phyloP scores from a whole-genome alignment of 257 asterid species.

The Nicotiana knightiana region DNA sequence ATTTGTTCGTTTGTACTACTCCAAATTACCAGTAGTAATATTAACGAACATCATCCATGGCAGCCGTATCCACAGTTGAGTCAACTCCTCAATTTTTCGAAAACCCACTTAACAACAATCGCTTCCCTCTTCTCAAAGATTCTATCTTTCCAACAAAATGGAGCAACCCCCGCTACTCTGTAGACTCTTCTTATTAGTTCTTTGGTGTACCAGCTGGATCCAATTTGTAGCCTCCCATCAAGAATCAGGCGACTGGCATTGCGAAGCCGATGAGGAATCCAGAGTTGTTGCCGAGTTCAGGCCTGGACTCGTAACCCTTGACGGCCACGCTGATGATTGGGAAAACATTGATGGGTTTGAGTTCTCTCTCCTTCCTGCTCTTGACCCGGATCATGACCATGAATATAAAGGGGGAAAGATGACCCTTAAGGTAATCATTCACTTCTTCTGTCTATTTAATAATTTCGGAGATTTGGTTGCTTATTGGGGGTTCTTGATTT shows the following conservation, averaged over 20 bases:
- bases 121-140: neutral
- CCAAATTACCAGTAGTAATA: neutral
- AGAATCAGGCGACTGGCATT: slow-evolving; percentile 70
- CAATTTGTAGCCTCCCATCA: slow-evolving; percentile 44
- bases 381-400: slow-evolving; percentile 76
- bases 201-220: neutral
- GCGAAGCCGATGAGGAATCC: slow-evolving; percentile 57
- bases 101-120: neutral
- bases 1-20: neutral
- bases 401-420: slow-evolving; percentile 63
- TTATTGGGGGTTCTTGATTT: slow-evolving; percentile 7
- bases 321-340: slow-evolving; percentile 76
- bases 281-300: slow-evolving; percentile 52
- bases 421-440: slow-evolving; percentile 52
- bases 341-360: slow-evolving; percentile 58
- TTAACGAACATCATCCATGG: slow-evolving; percentile 1
- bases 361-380: slow-evolving; percentile 76
- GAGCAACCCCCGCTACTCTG: neutral
- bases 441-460: neutral
- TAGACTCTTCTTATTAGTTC: slow-evolving; percentile 7
- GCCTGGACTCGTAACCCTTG: slow-evolving; percentile 66
- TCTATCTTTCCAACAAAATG: neutral
- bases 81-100: neutral
- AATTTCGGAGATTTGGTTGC: neutral
- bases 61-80: neutral